Conservation (phyloP, 768 basidiomycete species). For the Termitomyces sp. region DNA sequence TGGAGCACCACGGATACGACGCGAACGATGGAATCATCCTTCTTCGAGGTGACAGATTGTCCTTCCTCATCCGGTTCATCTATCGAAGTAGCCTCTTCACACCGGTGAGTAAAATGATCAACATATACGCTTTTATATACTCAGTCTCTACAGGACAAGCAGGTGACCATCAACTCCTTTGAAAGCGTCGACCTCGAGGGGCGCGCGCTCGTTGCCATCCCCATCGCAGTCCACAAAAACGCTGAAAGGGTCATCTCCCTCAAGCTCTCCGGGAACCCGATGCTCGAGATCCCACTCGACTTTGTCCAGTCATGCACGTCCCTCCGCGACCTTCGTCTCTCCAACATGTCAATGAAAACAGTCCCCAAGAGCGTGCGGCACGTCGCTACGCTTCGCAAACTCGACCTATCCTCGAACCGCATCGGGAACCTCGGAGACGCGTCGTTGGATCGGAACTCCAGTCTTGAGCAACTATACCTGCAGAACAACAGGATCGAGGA, state of each 20-base stretch:
- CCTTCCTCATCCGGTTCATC: conserved; percentile 85
- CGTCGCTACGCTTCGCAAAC: conserved; percentile 65
- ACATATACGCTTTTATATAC: not conserved
- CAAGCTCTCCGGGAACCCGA: conserved; percentile 89
- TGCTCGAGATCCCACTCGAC: conserved; percentile 94
- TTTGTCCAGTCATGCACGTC: conserved; percentile 87
- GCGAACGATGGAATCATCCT: conserved; percentile 75
- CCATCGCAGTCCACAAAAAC: conserved; percentile 79
- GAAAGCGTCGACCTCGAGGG: conserved; percentile 80
- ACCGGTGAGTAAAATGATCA: conserved; percentile 39
- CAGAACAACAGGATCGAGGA: conserved; percentile 92
- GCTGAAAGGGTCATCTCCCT: conserved; percentile 83
- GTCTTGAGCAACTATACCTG: conserved; percentile 63
- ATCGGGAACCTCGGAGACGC: conserved; percentile 88
- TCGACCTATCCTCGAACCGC: conserved; percentile 90
- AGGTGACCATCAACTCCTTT: conserved; percentile 43
- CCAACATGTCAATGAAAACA: conserved; percentile 92
- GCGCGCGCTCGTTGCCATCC: conserved; percentile 80
- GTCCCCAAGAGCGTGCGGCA: conserved; percentile 83
- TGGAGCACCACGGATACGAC: conserved; percentile 89
- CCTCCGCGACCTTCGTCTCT: conserved; percentile 81
- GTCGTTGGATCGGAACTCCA: conserved; percentile 70
- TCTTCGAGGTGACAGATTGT: conserved; percentile 73
- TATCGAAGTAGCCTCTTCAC: conserved; percentile 76
- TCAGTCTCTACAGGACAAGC: conserved; percentile 55